These are phyloP conservation scores for Citrullus amarus DNA, from an alignment of 306 rosid genomes.

Conservation along the genomic window DNA sequence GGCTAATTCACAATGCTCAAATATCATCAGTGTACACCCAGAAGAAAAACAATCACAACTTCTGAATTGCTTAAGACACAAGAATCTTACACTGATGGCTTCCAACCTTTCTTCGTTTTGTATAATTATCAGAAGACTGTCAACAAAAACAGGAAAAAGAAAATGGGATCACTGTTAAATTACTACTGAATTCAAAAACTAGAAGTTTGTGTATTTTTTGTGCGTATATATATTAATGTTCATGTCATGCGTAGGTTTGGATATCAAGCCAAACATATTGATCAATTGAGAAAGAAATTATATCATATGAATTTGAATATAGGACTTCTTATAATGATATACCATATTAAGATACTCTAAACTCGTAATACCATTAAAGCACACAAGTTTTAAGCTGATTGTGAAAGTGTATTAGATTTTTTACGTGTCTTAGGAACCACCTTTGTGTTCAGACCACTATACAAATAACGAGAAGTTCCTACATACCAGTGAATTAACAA, in stretches of 20 bases:
- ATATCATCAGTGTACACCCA: neutral
- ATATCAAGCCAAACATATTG: neutral
- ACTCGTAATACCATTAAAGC: neutral
- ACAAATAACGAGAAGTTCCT: neutral
- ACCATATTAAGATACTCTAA: neutral
- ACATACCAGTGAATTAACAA: constrained; percentile 44
- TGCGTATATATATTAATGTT: neutral
- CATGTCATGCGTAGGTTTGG: neutral
- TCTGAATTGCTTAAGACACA: constrained; percentile 20
- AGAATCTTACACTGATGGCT: constrained; percentile 52
- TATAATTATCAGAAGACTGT: constrained; percentile 41
- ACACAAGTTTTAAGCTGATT: neutral
- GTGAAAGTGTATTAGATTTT: neutral
- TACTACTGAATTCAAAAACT: neutral
- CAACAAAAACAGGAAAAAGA: constrained; percentile 3
- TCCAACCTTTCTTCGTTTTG: constrained; percentile 51
- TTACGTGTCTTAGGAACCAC: neutral
- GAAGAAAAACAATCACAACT: neutral
- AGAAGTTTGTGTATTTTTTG: neutral
- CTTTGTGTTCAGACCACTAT: neutral
- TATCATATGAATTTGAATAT: neutral
- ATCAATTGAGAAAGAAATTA: neutral
- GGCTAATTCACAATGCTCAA: neutral
- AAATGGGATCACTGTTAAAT: neutral
- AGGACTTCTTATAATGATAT: neutral